Conservation (phyloP, 2,329 filamentous ascomycete species). For the Beauveria rudraprayagi region DNA sequence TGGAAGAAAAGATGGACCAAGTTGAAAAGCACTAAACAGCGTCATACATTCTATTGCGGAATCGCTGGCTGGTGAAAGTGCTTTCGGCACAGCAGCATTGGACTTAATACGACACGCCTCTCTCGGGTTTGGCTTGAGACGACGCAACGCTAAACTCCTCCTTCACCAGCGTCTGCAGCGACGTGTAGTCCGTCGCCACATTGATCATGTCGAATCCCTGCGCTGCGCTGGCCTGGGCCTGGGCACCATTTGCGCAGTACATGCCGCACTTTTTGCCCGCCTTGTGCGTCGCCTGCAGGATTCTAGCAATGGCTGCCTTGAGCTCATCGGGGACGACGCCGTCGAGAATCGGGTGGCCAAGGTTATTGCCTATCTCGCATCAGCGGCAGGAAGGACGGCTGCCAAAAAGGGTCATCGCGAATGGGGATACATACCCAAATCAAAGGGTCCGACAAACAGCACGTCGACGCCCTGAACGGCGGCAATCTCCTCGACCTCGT, state of each 20-base stretch:
- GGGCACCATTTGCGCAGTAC: constrained; percentile 47
- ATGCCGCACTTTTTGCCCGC: constrained; percentile 61
- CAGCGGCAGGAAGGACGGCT: background rate
- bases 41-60: background rate
- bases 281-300: constrained; percentile 48
- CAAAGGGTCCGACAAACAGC: constrained; percentile 59
- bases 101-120: constrained; percentile 33
- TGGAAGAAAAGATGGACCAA: constrained; percentile 60
- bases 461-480: constrained; percentile 52
- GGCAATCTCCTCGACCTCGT: constrained; percentile 53
- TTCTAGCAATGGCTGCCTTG: constrained; percentile 48
- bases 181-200: constrained; percentile 47
- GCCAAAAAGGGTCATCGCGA: background rate
- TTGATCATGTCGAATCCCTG: constrained; percentile 56
- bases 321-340: constrained; percentile 52
- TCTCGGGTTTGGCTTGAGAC: constrained; percentile 22
- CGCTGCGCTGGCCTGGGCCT: constrained; percentile 45
- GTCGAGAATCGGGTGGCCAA: constrained; percentile 53
- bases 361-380: constrained; percentile 42
- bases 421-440: constrained; percentile 37
- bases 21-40: constrained; percentile 28
- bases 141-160: constrained; percentile 37
- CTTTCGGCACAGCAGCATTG: background rate
- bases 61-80: too few relatives aligned
- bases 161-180: constrained; percentile 36